Evolutionary conservation across 768 basidiomycete genomes (phyloP), one percentile per base, ranked within the genome.

Genomic region (Trametopsis cervina): DNA sequence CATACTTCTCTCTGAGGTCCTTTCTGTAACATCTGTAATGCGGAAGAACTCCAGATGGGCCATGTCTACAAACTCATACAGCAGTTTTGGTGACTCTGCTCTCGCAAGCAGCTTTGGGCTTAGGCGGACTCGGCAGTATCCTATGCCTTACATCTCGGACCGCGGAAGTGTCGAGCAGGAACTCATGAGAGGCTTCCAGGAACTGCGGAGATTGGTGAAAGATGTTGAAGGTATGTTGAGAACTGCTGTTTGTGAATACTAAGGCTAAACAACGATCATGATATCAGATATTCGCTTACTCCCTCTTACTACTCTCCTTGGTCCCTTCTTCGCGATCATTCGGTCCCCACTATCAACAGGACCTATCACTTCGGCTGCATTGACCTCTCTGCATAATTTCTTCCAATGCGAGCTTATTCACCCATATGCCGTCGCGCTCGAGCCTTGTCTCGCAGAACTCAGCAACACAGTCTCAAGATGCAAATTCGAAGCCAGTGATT

Each of bases 21-120:
- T 93, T 43, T 74, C 89, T 15, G 89, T 98, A 55, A 96, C 92
- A 27, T 87, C 89, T 2, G 77, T 81, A 17, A 98, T 99, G 94
- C 88, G 95, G 65, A 91, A 93, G 72, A 98, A 98, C 69, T 92
- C 94, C 40, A 81, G 96, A 38, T 97, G 95, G 95, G 87, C 94
- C 15, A 81, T 87, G 11, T 77, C 78, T 39, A 77, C 75, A 45
- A 78, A 81, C 58, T 77, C 77, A 21, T 72, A 80, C 58, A 44
- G 51, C 43, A 73, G 58, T 37, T 68, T 77, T 42, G 73, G 78
- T 54, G 85, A 85, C 59, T 77, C 82, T 17, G 76, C 80, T 2
- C 68, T 91, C 35, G 85, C 85, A 40, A 83, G 73, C 59, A 84
- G 82, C 57, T 77, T 87, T 36, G 88, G 88, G 23, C 75, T 89